Evolutionary conservation across 2,329 filamentous ascomycete species (phyloP).

Genomic region (Aureobasidium leucospermi): DNA sequence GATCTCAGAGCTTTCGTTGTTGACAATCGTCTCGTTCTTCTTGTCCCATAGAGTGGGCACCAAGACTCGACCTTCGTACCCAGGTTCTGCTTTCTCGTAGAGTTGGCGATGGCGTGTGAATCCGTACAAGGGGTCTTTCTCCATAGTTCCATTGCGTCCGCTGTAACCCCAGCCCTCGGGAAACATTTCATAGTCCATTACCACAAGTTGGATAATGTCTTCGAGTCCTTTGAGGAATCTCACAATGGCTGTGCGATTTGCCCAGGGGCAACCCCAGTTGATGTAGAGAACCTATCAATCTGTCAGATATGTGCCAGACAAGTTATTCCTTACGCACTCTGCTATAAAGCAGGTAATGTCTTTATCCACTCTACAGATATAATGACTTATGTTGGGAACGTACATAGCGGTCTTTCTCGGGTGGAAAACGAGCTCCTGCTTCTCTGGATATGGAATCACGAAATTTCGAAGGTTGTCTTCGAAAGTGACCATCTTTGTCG

Average conservation of each 20-base stretch:
- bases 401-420: slow-evolving; percentile 53
- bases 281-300: slow-evolving; percentile 43
- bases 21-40: slow-evolving; percentile 68
- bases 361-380: background rate
- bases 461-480: slow-evolving; percentile 48
- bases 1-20: slow-evolving; percentile 88
- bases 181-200: slow-evolving; percentile 34
- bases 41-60: slow-evolving; percentile 82
- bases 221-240: slow-evolving; percentile 45
- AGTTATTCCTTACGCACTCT: background rate
- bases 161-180: slow-evolving; percentile 65
- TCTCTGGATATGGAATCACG: slow-evolving; percentile 49
- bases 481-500: slow-evolving; percentile 45
- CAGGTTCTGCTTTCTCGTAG: slow-evolving; percentile 62
- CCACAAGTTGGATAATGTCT: slow-evolving; percentile 41
- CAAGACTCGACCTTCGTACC: slow-evolving; percentile 68
- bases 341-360: background rate
- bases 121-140: slow-evolving; percentile 56
- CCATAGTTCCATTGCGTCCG: slow-evolving; percentile 46
- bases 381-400: background rate
- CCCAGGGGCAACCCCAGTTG: slow-evolving; percentile 57
- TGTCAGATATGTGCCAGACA: background rate
- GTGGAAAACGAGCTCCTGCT: slow-evolving; percentile 46
- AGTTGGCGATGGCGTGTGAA: slow-evolving; percentile 63
- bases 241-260: slow-evolving; percentile 44